Evolutionary conservation across 2,329 filamentous ascomycete species (phyloP), one percentile per base, ranked within the genome.

Genomic region (Penicillium sp.): DNA sequence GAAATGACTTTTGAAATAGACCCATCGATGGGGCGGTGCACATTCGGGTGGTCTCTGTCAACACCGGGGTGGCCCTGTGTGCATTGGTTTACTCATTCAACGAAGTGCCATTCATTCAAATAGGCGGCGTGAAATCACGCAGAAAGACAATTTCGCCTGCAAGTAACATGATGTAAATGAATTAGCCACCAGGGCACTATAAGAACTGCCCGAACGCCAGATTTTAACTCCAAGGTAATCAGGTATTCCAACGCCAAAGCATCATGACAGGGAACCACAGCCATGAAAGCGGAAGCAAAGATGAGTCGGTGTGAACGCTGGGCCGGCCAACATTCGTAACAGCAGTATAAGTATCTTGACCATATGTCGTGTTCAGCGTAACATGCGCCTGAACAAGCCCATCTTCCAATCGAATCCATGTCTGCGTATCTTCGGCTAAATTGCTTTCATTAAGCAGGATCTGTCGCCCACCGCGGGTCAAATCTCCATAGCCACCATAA

Each of bases 401-500:
- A 27, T 79, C 77, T 60, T 88, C 85, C 31, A 88, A 72, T 3
- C 83, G 76, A 32, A 87, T 82, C 79, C 83, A 88, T 0, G 83
- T 86, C 40, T 86, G 77, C 0, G 83, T 69, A 32, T 76, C 76
- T n/a, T 72, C 58, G 61, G 62, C 62, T 9, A 83, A 63, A 38
- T 70, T 70, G 0, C 72, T 66, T 41, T 81, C 74, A 1, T 76
- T 72, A 1, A 87, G 62, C 3, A 77, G 62, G 8, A 88, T 70
- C 61, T 86, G 81, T 1, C 85, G 75, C 3, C 80, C 78, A 1
- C 87, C 87, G 0, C 87, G 80, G 14, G 81, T 80, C 83, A 83
- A 88, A 45, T 76, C 76, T 0, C 86, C 84, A 57, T 89, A 89
- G 0, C 88, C 87, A 0, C 87, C 87, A 53, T 89, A 89, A 0